Conservation (phyloP, 768 basidiomycete species). For the Sistotremastrum suecicum region DNA sequence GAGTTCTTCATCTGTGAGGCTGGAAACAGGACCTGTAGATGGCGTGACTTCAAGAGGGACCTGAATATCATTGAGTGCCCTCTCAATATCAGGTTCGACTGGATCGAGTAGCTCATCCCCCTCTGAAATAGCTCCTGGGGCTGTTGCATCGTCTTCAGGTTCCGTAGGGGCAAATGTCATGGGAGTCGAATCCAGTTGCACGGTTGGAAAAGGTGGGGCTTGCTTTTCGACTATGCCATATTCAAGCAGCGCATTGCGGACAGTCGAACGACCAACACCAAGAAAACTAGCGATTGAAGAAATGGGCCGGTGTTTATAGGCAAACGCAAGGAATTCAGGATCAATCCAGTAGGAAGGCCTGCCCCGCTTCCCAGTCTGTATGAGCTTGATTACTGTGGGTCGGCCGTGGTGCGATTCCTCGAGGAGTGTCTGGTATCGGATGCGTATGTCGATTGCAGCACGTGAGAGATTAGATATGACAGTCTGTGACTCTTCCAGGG, state of each 20-base stretch:
- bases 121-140: neutral
- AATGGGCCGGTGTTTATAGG: conserved; percentile 6
- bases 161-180: neutral
- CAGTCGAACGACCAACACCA: conserved; percentile 4
- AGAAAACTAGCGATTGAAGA: conserved; percentile 9
- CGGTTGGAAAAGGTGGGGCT: conserved; percentile 2
- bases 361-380: too few relatives aligned
- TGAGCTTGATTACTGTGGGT: too few relatives aligned
- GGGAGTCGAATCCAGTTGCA: neutral
- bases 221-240: conserved; percentile 7
- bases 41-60: neutral
- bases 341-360: too few relatives aligned
- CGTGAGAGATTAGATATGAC: too few relatives aligned
- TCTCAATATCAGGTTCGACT: neutral
- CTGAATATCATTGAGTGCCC: too few relatives aligned
- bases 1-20: conserved; percentile 6
- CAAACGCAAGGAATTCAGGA: conserved; percentile 9
- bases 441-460: too few relatives aligned
- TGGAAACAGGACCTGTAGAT: conserved; percentile 4
- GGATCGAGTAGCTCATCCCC: neutral
- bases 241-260: conserved; percentile 8
- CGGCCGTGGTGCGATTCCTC: too few relatives aligned
- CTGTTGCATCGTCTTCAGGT: neutral
- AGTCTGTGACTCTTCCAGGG: too few relatives aligned
- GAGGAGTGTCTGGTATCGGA: too few relatives aligned